These are phyloP conservation scores for Globisporangium cederbergense DNA, from an alignment of 352 stramenopile species.

Conservation along the genomic window DNA sequence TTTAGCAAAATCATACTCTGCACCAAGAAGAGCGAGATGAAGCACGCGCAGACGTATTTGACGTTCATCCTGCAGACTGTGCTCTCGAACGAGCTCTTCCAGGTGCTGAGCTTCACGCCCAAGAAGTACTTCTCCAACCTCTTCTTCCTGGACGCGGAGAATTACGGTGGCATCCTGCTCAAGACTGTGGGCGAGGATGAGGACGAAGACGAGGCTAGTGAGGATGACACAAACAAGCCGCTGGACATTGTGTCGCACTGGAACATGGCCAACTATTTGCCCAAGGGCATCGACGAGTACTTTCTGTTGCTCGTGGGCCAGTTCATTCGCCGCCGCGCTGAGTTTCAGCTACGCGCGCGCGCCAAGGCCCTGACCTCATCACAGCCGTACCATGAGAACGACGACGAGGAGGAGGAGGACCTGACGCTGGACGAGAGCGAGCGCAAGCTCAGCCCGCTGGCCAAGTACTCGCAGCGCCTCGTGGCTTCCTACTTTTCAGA, in stretches of 20 bases:
- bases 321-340: constrained; percentile 76
- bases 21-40: constrained; percentile 69
- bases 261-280: constrained; percentile 88
- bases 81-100: constrained; percentile 76
- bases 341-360: constrained; percentile 44
- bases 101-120: constrained; percentile 69
- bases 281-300: constrained; percentile 79
- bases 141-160: constrained; percentile 95
- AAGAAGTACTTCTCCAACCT: constrained; percentile 90
- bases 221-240: constrained; percentile 30
- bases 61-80: constrained; percentile 95
- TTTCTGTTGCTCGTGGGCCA: constrained; percentile 88
- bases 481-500: constrained; percentile 73
- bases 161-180: constrained; percentile 93
- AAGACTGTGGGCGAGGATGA: constrained; percentile 23
- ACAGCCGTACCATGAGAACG: constrained; percentile 9
- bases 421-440: constrained; percentile 30
- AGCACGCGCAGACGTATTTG: constrained; percentile 91
- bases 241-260: constrained; percentile 83
- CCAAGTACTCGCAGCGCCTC: constrained; percentile 69
- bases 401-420: constrained; percentile 31
- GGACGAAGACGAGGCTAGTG: constrained; percentile 24
- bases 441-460: constrained; percentile 48
- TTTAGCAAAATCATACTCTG: constrained; percentile 71
- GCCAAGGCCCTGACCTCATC: constrained; percentile 10